phyloP scores from a whole-genome alignment of 2,329 filamentous ascomycete species.

The Hypoxylon sp. region DNA sequence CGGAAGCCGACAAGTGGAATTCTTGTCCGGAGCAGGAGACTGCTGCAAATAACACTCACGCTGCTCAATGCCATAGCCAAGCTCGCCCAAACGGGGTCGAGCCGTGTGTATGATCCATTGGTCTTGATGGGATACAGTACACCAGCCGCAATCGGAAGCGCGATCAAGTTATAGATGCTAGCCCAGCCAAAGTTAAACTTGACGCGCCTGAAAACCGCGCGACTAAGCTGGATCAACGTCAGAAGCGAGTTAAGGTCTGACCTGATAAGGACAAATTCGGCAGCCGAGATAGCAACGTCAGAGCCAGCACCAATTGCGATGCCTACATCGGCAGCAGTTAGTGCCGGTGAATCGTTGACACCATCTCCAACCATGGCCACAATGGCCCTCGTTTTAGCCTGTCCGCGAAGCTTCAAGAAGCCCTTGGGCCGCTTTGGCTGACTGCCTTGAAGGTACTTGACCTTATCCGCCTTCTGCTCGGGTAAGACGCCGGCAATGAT shows the following conservation, averaged over 20 bases:
- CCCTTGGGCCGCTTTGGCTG: not conserved
- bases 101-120: constrained; percentile 67
- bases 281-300: constrained; percentile 18
- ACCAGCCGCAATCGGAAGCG: constrained; percentile 83
- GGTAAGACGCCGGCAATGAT: constrained; percentile 20
- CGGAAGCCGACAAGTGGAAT: too few species aligned
- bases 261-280: constrained; percentile 17
- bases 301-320: constrained; percentile 25
- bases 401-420: not conserved
- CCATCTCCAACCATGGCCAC: constrained; percentile 26
- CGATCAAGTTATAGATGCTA: constrained; percentile 81
- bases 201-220: constrained; percentile 79
- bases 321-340: constrained; percentile 21
- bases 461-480: constrained; percentile 22
- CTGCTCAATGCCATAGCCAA: constrained; percentile 92
- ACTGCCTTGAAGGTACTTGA: constrained; percentile 18
- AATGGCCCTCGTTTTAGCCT: constrained; percentile 4
- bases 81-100: constrained; percentile 86
- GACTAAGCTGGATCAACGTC: constrained; percentile 64
- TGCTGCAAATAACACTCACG: constrained; percentile 84
- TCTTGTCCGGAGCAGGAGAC: too few species aligned
- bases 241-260: constrained; percentile 17
- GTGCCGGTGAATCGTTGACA: constrained; percentile 18
- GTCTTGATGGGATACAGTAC: constrained; percentile 43
- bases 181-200: constrained; percentile 89